phyloP scores from a whole-genome alignment of 495 filamentous ascomycete genomes.

The Annulohypoxylon nitens region DNA sequence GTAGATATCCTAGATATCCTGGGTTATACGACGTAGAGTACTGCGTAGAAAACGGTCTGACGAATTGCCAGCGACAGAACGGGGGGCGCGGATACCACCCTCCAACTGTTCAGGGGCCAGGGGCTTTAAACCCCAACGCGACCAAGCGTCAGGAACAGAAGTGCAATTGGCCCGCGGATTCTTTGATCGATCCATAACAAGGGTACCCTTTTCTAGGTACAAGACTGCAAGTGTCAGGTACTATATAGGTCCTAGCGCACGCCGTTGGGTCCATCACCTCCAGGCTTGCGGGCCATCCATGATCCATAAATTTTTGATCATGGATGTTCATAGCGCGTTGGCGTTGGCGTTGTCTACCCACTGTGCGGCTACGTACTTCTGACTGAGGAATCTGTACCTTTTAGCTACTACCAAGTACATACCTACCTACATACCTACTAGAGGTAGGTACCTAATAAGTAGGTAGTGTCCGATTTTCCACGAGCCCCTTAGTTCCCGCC shows the following conservation, averaged over 20 bases:
- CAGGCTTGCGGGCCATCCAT: too few species aligned
- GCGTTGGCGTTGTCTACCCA: not conserved
- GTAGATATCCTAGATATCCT: too few species aligned
- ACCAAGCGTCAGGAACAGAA: conserved; percentile 62
- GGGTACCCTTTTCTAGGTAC: conserved; percentile 16
- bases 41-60: too few species aligned
- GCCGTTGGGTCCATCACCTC: conserved; percentile 32
- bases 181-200: conserved; percentile 51
- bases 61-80: not conserved
- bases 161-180: conserved; percentile 63
- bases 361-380: conserved; percentile 20
- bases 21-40: too few species aligned
- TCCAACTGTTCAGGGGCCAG: conserved; percentile 27
- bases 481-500: conserved; percentile 29
- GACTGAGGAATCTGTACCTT: too few species aligned
- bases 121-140: conserved; percentile 27
- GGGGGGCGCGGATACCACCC: conserved; percentile 22
- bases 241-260: conserved; percentile 17
- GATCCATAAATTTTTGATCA: too few species aligned
- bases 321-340: conserved; percentile 23
- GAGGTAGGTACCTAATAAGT: not conserved
- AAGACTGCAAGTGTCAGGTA: not conserved
- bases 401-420: not conserved
- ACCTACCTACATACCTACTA: not conserved
- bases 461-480: conserved; percentile 3